phyloP scores from a whole-genome alignment of 2,329 filamentous ascomycete genomes.

The Helotiales sp. region DNA sequence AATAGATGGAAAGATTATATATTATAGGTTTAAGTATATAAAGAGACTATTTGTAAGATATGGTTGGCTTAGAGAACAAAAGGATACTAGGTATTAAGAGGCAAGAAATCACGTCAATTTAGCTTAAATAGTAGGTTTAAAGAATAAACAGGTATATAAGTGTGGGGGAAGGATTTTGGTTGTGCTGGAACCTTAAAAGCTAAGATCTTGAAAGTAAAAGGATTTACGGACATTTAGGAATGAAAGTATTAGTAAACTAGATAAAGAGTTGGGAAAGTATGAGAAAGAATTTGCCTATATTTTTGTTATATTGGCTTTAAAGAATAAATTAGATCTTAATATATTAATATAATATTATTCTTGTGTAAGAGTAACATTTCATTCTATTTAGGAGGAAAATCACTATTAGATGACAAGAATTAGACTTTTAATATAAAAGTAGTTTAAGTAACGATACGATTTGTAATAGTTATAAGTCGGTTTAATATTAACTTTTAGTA shows the following conservation, averaged over 20 bases:
- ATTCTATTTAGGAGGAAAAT: no score
- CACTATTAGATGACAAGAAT: no score
- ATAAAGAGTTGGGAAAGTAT: background rate
- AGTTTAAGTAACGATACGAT: no score
- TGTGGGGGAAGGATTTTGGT: background rate
- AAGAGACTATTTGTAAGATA: background rate
- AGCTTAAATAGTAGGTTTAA: background rate
- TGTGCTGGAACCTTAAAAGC: background rate
- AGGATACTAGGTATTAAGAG: background rate
- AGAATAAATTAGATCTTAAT: background rate
- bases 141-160: background rate
- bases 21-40: background rate
- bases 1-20: background rate
- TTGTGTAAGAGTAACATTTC: background rate
- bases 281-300: background rate
- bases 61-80: background rate
- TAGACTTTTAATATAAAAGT: no score
- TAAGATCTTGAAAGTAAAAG: background rate
- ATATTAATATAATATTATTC: background rate
- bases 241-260: background rate
- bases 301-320: background rate
- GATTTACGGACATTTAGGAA: background rate
- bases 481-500: no score
- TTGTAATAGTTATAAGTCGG: no score
- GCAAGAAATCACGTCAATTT: constrained; percentile 1